Evolutionary conservation across 352 stramenopile genomes (phyloP).

Genomic region (Globisporangium rhizosaccharum): DNA sequence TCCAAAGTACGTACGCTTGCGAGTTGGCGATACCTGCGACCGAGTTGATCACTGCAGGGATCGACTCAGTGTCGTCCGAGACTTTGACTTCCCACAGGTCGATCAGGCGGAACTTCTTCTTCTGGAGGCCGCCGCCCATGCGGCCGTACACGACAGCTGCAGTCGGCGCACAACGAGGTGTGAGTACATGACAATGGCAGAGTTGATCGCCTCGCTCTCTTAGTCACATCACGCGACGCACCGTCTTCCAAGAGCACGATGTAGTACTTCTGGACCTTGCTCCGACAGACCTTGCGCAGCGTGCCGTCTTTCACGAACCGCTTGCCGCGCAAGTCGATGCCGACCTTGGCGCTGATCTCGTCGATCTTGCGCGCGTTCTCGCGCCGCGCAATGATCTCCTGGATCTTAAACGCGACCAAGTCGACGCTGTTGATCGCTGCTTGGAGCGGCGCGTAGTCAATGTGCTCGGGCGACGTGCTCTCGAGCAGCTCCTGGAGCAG

Average conservation of each 20-base stretch:
- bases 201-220: background rate
- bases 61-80: slow-evolving; percentile 57
- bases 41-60: slow-evolving; percentile 65
- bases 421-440: slow-evolving; percentile 71
- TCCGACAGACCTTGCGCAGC: slow-evolving; percentile 82
- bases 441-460: slow-evolving; percentile 69
- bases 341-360: slow-evolving; percentile 54
- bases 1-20: slow-evolving; percentile 38
- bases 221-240: slow-evolving; percentile 21
- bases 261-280: slow-evolving; percentile 81
- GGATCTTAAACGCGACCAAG: slow-evolving; percentile 67
- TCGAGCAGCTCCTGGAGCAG: slow-evolving; percentile 74
- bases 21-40: slow-evolving; percentile 37
- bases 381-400: slow-evolving; percentile 71
- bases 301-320: slow-evolving; percentile 74
- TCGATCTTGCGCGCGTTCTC: slow-evolving; percentile 66
- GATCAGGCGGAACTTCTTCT: slow-evolving; percentile 81
- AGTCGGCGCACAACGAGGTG: background rate
- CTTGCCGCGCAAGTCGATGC: slow-evolving; percentile 53
- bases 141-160: slow-evolving; percentile 72
- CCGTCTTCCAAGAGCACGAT: slow-evolving; percentile 80
- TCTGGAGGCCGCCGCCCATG: slow-evolving; percentile 44
- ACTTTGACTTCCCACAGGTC: slow-evolving; percentile 78
- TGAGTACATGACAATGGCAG: background rate
- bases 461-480: slow-evolving; percentile 57